These are phyloP conservation scores for Thermothielavioides terrestris DNA, from an alignment of 495 filamentous ascomycete genomes.

Conservation along the genomic window DNA sequence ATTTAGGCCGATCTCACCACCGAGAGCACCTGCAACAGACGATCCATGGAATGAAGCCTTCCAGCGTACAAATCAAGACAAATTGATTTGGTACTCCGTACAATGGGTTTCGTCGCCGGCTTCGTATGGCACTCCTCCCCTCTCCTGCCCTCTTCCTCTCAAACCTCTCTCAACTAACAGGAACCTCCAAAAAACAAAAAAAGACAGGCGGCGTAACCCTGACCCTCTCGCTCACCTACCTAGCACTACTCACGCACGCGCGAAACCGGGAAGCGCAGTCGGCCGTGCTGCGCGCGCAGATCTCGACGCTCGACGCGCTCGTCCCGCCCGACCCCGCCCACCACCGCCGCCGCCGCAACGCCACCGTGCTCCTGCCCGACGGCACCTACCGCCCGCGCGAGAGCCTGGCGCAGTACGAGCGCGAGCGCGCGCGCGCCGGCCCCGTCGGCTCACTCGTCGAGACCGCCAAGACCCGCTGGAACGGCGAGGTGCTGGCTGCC, in stretches of 20 bases:
- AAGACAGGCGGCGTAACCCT: conserved; percentile 80
- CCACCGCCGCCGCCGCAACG: conserved; percentile 25
- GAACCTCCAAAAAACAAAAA: too few species aligned
- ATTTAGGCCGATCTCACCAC: too few species aligned
- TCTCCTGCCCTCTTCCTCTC: conserved; percentile 5
- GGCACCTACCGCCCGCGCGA: conserved; percentile 15
- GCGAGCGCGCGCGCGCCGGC: conserved; percentile 6
- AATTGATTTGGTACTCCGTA: too few species aligned
- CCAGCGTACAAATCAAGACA: too few species aligned
- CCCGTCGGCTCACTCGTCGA: conserved; percentile 44
- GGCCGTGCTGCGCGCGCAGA: conserved; percentile 60
- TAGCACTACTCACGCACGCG: conserved; percentile 66
- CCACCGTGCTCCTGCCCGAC: conserved; percentile 2
- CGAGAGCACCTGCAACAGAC: background rate
- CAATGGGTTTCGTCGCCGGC: conserved; percentile 48
- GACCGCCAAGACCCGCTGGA: conserved; percentile 71
- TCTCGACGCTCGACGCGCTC: conserved; percentile 50
- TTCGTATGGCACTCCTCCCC: conserved; percentile 52
- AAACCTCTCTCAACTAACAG: conserved; percentile 11
- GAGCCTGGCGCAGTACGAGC: conserved; percentile 5
- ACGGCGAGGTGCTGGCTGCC: conserved; percentile 59
- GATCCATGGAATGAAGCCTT: too few species aligned
- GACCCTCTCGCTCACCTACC: conserved; percentile 72
- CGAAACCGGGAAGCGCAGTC: conserved; percentile 62
- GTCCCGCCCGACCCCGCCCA: conserved; percentile 37